Evolutionary conservation across 176 grass and related monocot genomes (phyloP), one percentile per base, ranked within the genome.

Genomic region (Avena sativa): DNA sequence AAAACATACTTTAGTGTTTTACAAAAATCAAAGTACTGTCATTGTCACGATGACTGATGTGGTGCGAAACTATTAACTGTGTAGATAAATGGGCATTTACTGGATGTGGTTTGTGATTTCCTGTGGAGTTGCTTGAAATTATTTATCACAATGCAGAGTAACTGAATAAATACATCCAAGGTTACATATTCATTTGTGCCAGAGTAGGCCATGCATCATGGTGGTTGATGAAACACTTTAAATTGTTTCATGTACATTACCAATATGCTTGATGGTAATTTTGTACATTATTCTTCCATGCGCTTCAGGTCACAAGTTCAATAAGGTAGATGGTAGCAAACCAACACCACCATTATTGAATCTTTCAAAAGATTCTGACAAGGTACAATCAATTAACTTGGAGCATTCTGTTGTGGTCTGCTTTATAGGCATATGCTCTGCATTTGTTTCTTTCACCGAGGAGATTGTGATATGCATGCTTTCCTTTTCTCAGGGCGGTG

Each of bases 341-440:
- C 92, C 91, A 85, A 83, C 90, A 40, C 95, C 93, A 74, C 88
- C 95, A 87, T 87, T 98, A 71, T 80, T 98, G 80, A 98, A 96
- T 79, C 92, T 98, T 84, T 96, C 89, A 55, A 91, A 98, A 90
- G 96, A 96, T 81, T 81, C 95, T 50, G 92, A 95, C 74, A 96
- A 96, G 96, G 96, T 94, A 67, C 74, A 68, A 65, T n/a, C 44
- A 80, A 67, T 78, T 78, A 83, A 66, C 50, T 80, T 60, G 46
- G 46, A 85, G 66, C 52, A 73, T 48, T 21, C 48, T 81, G 60
- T 79, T 74, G 64, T 28, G 51, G 38, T 53, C 85, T 52, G 43
- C 66, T 56, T 88, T 47, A 71, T 74, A 79, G 11, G 43, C n/a
- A 56, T 66, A 12, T 53, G 65, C 38, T 32, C 63, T 46, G 16